Base-by-base conservation (phyloP, 768 basidiomycete species). In the Hortiboletus flavorubellus region DNA sequence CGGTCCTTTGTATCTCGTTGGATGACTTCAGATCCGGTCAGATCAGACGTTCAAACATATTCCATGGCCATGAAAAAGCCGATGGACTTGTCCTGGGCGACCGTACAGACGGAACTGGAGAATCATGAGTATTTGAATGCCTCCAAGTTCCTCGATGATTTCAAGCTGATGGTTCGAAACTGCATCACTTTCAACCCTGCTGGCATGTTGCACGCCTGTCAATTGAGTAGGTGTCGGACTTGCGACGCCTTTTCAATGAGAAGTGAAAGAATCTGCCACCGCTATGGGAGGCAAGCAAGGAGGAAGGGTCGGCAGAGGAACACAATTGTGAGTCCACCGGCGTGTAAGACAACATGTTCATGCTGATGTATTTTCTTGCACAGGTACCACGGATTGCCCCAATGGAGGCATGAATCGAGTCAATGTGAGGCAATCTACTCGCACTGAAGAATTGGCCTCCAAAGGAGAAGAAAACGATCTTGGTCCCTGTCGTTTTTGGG, bases 151-250 rank as follows among this genome's bases (percentile, higher is more conserved):
- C 86, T 88, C 59, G 83, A 86, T 31, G 97, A 99, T 73, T 90
- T 98, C 76, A 90, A 88, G 72, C 76, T 96, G 58, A 94, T 98
- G 89, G 87, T 98, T 64, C 81, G 86, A 46, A 99, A 99, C 70
- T 98, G 95, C 69, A 87, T 89, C 69, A 73, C 80, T 2, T 99
- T 95, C 78, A 98, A 98, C 63, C 93, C 94, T 8, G 78, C 84
- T 23, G 89, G 89, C 33, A 26, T 26, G 26, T 5, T 26, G 26
- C 26, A 91, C 92, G 8, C 82, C 84, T 31, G 96, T 98, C 53
- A 87, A 94, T 64, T 80, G 85, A 48, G 89, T 92, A 18, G 97
- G 94, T 8, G 80, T 84, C 44, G 5, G 85, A 92, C 46, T 75
- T 98, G n/a, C 84, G 93, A 69, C 82, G 82, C 21, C 71, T 93